Percentiles rank a stretch among this genome's conserved stretches.
Evolutionary conservation across 1,284 basidiomycete species (phyloP).

Genomic region (Ustilago shanxiensis): DNA sequence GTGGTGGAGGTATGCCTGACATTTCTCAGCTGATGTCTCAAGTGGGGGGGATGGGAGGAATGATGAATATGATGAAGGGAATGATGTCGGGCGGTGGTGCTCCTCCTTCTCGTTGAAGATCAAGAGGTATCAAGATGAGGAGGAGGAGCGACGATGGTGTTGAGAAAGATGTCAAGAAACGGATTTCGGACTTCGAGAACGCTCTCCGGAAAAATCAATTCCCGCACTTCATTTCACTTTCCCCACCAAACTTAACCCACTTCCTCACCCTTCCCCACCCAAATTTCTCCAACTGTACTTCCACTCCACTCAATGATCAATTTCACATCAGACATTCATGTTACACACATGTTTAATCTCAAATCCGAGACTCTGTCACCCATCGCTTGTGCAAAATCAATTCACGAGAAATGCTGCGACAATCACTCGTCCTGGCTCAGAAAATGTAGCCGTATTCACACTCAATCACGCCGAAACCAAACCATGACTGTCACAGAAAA

Average conservation of each 20-base stretch:
- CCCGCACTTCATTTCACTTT: background rate
- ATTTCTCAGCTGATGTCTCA: slow-evolving; percentile 69
- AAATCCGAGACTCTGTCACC: too few relatives aligned
- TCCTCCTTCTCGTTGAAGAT: slow-evolving; percentile 17
- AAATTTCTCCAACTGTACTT: too few relatives aligned
- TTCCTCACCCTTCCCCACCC: too few relatives aligned
- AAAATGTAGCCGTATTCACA: background rate
- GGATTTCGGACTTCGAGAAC: too few relatives aligned
- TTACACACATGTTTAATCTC: too few relatives aligned
- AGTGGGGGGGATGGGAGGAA: slow-evolving; percentile 70
- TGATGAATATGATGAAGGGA: slow-evolving; percentile 80
- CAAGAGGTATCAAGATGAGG: background rate
- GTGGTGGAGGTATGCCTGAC: slow-evolving; percentile 57
- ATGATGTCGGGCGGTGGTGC: slow-evolving; percentile 79
- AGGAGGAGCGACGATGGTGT: background rate
- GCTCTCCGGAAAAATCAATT: too few relatives aligned
- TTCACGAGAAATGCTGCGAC: too few relatives aligned
- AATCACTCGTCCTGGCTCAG: too few relatives aligned
- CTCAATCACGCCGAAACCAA: background rate
- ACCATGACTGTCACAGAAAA: slow-evolving; percentile 2
- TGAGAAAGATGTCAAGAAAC: background rate
- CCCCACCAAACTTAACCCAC: too few relatives aligned
- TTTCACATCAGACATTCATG: too few relatives aligned
- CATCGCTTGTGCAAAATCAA: too few relatives aligned
- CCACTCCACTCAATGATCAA: too few relatives aligned